Conservation (phyloP, 352 stramenopile species). For the Globisporangium acanthophoron region DNA sequence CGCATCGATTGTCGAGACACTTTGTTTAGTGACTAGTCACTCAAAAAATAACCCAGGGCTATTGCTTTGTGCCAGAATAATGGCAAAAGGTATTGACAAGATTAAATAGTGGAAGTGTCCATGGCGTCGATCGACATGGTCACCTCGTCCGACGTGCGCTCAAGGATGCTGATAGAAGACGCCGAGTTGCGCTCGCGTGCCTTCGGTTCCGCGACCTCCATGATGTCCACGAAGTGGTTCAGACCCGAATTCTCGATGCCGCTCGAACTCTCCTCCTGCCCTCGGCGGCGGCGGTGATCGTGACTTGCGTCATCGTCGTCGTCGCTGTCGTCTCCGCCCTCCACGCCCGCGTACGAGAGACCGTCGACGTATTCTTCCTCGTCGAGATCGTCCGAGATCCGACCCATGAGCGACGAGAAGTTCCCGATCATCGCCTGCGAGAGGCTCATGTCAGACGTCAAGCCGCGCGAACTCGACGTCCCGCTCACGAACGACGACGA, state of each 20-base stretch:
- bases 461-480: conserved; percentile 20
- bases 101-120: conserved; percentile 12
- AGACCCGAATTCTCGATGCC: background rate
- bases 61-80: too few species aligned
- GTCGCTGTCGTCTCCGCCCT: conserved; percentile 17
- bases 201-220: conserved; percentile 4
- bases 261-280: background rate
- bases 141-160: conserved; percentile 12
- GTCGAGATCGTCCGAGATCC: conserved; percentile 51
- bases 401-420: conserved; percentile 57
- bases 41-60: too few species aligned
- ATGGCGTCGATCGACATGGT: conserved; percentile 19
- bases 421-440: conserved; percentile 70
- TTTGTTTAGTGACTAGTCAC: too few species aligned
- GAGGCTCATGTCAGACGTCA: conserved; percentile 61
- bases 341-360: conserved; percentile 14
- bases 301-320: conserved; percentile 11
- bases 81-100: too few species aligned
- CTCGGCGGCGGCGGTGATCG: background rate
- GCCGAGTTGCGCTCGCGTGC: conserved; percentile 1
- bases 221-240: conserved; percentile 14
- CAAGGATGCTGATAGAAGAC: conserved; percentile 21
- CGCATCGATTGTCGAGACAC: too few species aligned
- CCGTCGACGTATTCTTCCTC: conserved; percentile 35
- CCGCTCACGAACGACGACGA: conserved; percentile 9